Evolutionary conservation across 768 basidiomycete species (phyloP).

Genomic region (Cyclocybe cylindracea): DNA sequence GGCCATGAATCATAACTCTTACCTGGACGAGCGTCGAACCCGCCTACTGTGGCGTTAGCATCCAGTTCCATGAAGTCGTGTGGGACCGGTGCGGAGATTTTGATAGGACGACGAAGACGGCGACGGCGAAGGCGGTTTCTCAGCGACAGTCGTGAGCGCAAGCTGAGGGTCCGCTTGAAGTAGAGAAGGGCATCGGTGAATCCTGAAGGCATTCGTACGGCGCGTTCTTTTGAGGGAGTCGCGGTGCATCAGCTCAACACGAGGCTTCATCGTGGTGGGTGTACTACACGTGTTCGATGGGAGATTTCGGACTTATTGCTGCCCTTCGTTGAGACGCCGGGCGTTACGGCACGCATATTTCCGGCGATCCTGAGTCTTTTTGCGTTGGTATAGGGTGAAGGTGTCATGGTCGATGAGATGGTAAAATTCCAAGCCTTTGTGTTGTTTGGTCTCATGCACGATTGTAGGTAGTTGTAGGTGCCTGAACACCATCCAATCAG

Average conservation of each 20-base stretch:
- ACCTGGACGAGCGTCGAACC: not conserved
- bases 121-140: slow-evolving; percentile 5
- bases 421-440: too few relatives aligned
- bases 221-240: slow-evolving; percentile 14
- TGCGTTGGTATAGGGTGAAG: too few relatives aligned
- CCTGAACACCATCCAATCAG: too few relatives aligned
- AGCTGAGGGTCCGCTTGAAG: slow-evolving; percentile 20
- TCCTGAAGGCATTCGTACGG: slow-evolving; percentile 14
- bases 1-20: not conserved
- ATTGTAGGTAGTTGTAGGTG: too few relatives aligned
- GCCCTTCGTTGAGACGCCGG: too few relatives aligned
- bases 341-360: too few relatives aligned
- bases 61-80: slow-evolving; percentile 5
- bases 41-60: not conserved
- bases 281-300: slow-evolving; percentile 29
- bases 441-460: too few relatives aligned
- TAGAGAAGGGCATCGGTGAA: slow-evolving; percentile 32
- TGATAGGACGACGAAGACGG: slow-evolving; percentile 16
- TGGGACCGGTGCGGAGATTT: slow-evolving; percentile 13
- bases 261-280: slow-evolving; percentile 40
- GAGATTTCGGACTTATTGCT: not conserved
- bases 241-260: slow-evolving; percentile 28
- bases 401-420: too few relatives aligned
- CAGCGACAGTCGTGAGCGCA: slow-evolving; percentile 16
- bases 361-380: too few relatives aligned